phyloP scores from a whole-genome alignment of 208 protist genomes.

The Borovskyia barvae region DNA sequence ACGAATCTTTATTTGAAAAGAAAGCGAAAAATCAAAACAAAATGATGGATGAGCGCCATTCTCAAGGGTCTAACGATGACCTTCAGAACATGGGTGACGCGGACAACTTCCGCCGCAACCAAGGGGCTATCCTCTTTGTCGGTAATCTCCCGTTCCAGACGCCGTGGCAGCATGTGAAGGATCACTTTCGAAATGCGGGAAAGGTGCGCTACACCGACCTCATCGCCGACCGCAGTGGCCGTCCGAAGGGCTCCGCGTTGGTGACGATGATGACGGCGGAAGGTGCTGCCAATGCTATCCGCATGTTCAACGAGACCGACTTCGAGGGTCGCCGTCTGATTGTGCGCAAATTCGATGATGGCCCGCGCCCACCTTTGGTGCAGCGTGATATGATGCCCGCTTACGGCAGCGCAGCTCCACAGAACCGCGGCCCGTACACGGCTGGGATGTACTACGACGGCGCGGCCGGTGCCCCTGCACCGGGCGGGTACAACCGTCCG shows the following conservation, averaged over 20 bases:
- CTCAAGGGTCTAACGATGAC: constrained; percentile 27
- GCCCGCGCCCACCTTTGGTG: constrained; percentile 67
- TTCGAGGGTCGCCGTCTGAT: constrained; percentile 88
- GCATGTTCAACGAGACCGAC: constrained; percentile 81
- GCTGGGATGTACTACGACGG: constrained; percentile 17
- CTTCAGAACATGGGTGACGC: constrained; percentile 17
- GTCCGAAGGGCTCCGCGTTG: constrained; percentile 81
- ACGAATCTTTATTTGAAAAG: neutral
- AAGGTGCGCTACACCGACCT: constrained; percentile 88
- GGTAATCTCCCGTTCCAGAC: constrained; percentile 87
- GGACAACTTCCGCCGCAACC: constrained; percentile 44
- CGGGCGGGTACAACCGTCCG: constrained; percentile 17
- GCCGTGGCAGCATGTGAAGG: constrained; percentile 89
- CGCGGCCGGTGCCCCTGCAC: constrained; percentile 2
- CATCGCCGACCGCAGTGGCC: constrained; percentile 67
- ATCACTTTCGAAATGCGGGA: constrained; percentile 80
- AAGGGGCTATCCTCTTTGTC: constrained; percentile 83
- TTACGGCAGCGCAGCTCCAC: constrained; percentile 29
- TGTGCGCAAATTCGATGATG: constrained; percentile 83
- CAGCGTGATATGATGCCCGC: constrained; percentile 77
- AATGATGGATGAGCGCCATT: constrained; percentile 39
- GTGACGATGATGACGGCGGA: constrained; percentile 79
- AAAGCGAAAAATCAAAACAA: constrained; percentile 18
- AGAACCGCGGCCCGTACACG: constrained; percentile 19
- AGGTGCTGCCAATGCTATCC: constrained; percentile 71